Percentiles rank a stretch among this genome's conserved stretches.
Conservation (phyloP, 305 asterid species). For the Fraxinus nigra region DNA sequence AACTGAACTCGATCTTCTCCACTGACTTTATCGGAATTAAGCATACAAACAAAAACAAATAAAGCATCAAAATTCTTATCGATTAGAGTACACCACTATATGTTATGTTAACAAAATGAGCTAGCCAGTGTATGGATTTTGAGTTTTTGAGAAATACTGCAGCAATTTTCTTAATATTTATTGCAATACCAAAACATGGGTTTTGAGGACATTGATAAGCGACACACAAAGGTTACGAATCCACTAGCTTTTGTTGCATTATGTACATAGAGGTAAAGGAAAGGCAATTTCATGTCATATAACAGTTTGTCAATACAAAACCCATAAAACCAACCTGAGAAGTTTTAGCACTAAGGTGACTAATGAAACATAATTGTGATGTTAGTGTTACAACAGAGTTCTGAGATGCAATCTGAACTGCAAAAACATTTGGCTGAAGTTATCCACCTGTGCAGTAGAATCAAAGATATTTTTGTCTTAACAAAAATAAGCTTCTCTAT, state of each 20-base stretch:
- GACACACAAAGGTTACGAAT: neutral
- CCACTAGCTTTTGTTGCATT: neutral
- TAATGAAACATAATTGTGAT: neutral
- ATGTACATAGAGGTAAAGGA: neutral
- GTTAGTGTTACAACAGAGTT: neutral
- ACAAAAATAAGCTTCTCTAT: neutral
- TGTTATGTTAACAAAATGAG: neutral
- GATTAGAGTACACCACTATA: neutral
- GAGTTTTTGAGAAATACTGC: neutral
- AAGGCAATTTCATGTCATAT: neutral
- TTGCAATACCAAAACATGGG: neutral
- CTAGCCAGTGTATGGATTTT: neutral
- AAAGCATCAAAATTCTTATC: neutral
- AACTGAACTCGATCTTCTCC: constrained; percentile 90
- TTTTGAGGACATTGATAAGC: neutral
- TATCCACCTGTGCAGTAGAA: neutral
- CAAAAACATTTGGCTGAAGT: neutral
- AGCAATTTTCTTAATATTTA: neutral
- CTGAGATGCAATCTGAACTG: neutral
- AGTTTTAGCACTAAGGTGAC: neutral
- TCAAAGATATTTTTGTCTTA: neutral
- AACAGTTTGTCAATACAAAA: neutral
- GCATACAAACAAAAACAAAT: constrained; percentile 20
- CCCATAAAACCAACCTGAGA: neutral
- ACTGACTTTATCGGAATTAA: constrained; percentile 58